Evolutionary conservation across 2,329 filamentous ascomycete species (phyloP), one percentile per base, ranked within the genome.

Genomic region (Monilinia laxa): DNA sequence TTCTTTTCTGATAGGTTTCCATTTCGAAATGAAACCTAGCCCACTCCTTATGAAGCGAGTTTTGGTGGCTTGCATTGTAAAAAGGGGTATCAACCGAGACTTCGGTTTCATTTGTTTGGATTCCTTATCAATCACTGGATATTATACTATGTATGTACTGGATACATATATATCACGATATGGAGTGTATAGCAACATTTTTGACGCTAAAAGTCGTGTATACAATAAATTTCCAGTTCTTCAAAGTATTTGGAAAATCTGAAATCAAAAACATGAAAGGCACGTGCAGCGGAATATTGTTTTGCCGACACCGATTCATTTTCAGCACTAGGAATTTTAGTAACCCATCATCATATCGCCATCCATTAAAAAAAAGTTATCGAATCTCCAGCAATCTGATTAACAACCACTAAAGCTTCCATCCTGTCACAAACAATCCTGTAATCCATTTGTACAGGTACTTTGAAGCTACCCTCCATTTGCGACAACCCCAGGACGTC

Each of bases 321-420:
- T 63, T 47, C 49, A 28, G 2, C 51, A 16, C 35, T 53, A 63
- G 60, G 42, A 65, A 58, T 65, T 65, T 65, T 58, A 59, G 28
- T 38, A 64, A 45, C 3, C 53, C 49, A 65, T 51, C 62, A 64
- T 58, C 53, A 65, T 59, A 65, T 65, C 31, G 53, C 62, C 62
- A 65, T 65, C 53, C 14, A 59, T 65, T 38, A n/a, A 38, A 59
- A 64, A 64, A 65, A 51, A 18, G 40, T 42, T 54, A 28, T 25
- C 9, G 23, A 45, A 56, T 23, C 56, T 35, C 28, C 14, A 56
- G 40, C n/a, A 64, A 47, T 6, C 38, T 35, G 25, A 35, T 38
- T 12, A 35, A 64, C 20, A 3, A 56, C 62, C 51, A 64, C 23
- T 35, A 1, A 56, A 23, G 35, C 25, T 16, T 35, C 10, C 20